These are phyloP conservation scores for Candolleomyces efflorescens DNA, from an alignment of 768 basidiomycete genomes.

Conservation along the genomic window DNA sequence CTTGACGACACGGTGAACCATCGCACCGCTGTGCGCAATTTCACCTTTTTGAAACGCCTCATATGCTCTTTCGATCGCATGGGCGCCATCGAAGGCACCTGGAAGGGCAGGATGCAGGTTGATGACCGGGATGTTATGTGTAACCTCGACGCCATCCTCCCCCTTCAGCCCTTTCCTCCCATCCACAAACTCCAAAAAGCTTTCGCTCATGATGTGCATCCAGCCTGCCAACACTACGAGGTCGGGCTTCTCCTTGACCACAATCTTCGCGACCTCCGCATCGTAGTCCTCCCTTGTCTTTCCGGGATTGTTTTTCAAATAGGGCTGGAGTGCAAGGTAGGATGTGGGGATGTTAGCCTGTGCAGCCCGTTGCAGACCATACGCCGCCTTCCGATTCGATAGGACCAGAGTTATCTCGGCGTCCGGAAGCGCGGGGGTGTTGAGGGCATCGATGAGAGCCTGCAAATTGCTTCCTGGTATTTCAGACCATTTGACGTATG, in stretches of 20 bases:
- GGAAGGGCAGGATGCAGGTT: conserved; percentile 97
- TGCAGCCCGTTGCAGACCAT: too few relatives aligned
- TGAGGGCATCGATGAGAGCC: conserved; percentile 86
- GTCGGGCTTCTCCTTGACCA: conserved; percentile 66
- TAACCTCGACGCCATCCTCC: conserved; percentile 25
- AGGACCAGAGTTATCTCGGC: conserved; percentile 54
- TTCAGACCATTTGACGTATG: conserved; percentile 4
- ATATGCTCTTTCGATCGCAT: conserved; percentile 60
- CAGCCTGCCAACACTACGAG: conserved; percentile 94
- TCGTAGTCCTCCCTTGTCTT: conserved; percentile 85
- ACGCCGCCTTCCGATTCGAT: too few relatives aligned
- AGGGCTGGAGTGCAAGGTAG: conserved; percentile 82
- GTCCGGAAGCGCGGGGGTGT: conserved; percentile 68
- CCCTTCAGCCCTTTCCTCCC: conserved; percentile 33
- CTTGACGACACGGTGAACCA: conserved; percentile 90
- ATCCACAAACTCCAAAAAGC: conserved; percentile 68
- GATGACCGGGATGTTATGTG: conserved; percentile 68
- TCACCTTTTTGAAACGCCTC: conserved; percentile 66
- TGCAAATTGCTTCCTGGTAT: conserved; percentile 87
- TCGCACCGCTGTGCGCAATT: conserved; percentile 73
- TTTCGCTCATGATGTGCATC: conserved; percentile 93
- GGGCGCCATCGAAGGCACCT: conserved; percentile 93
- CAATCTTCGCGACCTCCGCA: conserved; percentile 66
- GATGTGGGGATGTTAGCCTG: conserved; percentile 58
- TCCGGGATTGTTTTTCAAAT: conserved; percentile 65